These are phyloP conservation scores for Candida khao-thaluensis DNA, from an alignment of 805 yeast genomes.

Conservation along the genomic window DNA sequence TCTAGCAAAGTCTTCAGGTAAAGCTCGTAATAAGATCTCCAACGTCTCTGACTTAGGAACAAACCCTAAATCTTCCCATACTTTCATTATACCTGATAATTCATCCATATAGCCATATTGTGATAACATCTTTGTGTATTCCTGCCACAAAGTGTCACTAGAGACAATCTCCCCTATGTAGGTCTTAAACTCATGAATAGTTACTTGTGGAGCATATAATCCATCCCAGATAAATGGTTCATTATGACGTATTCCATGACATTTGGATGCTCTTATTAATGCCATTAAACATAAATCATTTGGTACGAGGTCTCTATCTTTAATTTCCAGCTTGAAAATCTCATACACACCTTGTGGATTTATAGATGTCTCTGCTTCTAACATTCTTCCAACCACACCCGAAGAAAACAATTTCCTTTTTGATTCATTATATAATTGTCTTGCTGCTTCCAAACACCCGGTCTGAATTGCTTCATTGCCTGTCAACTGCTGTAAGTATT, in stretches of 20 bases:
- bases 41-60: conserved; percentile 43
- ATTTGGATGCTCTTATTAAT: conserved; percentile 48
- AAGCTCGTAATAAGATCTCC: conserved; percentile 34
- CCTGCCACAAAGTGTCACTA: conserved; percentile 45
- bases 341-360: conserved; percentile 29
- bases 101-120: conserved; percentile 48
- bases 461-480: background rate
- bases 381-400: conserved; percentile 32
- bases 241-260: conserved; percentile 11
- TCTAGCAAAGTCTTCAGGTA: conserved; percentile 37
- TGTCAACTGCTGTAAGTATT: background rate
- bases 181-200: conserved; percentile 56
- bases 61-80: conserved; percentile 52
- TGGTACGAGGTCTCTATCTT: conserved; percentile 18
- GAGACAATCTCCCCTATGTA: conserved; percentile 42
- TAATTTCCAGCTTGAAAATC: conserved; percentile 28
- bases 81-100: conserved; percentile 47
- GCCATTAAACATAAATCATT: conserved; percentile 38
- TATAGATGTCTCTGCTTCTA: conserved; percentile 34
- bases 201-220: conserved; percentile 55
- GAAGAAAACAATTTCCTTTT: conserved; percentile 22
- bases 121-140: conserved; percentile 52
- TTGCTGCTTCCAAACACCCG: background rate
- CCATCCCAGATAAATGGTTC: conserved; percentile 20
- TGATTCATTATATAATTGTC: conserved; percentile 4